A percentile compares a stretch with the other conserved stretches of the same genome.
These are phyloP conservation scores for Leishmania martiniquensis DNA, from an alignment of 208 protist species.

Conservation along the genomic window DNA sequence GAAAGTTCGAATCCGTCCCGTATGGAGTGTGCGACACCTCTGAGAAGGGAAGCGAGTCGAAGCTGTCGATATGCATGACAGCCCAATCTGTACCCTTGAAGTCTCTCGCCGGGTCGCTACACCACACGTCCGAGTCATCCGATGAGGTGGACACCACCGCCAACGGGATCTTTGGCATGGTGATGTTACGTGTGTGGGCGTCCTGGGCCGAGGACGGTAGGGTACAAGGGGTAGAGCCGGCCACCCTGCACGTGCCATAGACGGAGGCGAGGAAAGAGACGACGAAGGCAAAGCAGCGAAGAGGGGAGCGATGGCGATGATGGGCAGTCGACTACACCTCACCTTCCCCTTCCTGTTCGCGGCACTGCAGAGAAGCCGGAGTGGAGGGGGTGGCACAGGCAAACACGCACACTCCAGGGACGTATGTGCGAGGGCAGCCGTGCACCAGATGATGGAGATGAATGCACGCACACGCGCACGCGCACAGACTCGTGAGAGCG, in stretches of 20 bases:
- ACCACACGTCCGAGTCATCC: constrained; percentile 14
- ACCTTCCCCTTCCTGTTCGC: neutral
- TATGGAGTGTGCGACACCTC: constrained; percentile 47
- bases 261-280: neutral
- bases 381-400: neutral
- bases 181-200: neutral
- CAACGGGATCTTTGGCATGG: constrained; percentile 20
- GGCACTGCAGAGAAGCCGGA: neutral
- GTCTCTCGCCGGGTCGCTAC: constrained; percentile 2
- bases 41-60: constrained; percentile 49
- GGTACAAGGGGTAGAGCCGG: neutral
- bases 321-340: neutral
- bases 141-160: constrained; percentile 21
- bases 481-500: neutral
- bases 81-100: constrained; percentile 31
- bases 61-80: constrained; percentile 30
- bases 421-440: no score
- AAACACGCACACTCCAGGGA: neutral
- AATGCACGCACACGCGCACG: neutral
- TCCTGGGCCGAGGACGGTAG: no score
- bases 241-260: no score
- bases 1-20: constrained; percentile 33
- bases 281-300: neutral
- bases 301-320: neutral
- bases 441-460: no score